A percentile compares a stretch with the other conserved stretches of the same genome.
These are phyloP conservation scores for Cruciata laevipes DNA, from an alignment of 257 asterid species.

Conservation along the genomic window DNA sequence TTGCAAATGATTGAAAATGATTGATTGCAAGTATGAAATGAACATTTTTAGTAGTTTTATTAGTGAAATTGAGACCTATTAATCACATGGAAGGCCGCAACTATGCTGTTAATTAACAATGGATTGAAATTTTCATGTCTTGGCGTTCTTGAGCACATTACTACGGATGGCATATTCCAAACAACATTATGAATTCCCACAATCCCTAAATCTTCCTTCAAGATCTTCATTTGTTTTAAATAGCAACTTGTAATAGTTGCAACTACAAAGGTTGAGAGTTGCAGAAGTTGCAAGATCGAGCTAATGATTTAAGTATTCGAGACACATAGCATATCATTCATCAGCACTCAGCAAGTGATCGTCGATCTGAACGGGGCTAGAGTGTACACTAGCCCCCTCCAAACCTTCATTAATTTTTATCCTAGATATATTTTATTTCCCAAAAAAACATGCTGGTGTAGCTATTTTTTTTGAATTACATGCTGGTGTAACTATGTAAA, in stretches of 20 bases:
- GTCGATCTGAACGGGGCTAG: too few relatives aligned
- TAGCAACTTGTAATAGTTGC: background rate
- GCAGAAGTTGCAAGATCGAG: too few relatives aligned
- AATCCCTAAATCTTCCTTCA: background rate
- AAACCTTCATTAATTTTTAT: too few relatives aligned
- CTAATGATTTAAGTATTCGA: too few relatives aligned
- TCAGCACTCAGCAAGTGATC: too few relatives aligned
- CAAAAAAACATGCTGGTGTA: too few relatives aligned
- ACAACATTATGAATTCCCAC: background rate
- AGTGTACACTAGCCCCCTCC: too few relatives aligned
- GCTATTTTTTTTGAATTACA: too few relatives aligned
- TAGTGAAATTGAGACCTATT: background rate
- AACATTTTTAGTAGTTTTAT: slow-evolving; percentile 7
- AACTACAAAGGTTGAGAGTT: too few relatives aligned
- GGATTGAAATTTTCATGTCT: background rate
- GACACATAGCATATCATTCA: too few relatives aligned
- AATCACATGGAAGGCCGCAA: slow-evolving; percentile 10
- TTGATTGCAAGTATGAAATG: slow-evolving; percentile 13
- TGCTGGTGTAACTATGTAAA: too few relatives aligned
- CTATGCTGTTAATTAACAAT: slow-evolving; percentile 1
- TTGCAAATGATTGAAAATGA: slow-evolving; percentile 38
- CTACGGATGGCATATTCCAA: background rate
- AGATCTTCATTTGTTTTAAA: slow-evolving; percentile 1
- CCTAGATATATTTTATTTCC: too few relatives aligned
- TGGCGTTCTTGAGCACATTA: slow-evolving; percentile 5